Evolutionary conservation across 495 filamentous ascomycete genomes (phyloP).

Genomic region (Talaromyces trachyspermus): DNA sequence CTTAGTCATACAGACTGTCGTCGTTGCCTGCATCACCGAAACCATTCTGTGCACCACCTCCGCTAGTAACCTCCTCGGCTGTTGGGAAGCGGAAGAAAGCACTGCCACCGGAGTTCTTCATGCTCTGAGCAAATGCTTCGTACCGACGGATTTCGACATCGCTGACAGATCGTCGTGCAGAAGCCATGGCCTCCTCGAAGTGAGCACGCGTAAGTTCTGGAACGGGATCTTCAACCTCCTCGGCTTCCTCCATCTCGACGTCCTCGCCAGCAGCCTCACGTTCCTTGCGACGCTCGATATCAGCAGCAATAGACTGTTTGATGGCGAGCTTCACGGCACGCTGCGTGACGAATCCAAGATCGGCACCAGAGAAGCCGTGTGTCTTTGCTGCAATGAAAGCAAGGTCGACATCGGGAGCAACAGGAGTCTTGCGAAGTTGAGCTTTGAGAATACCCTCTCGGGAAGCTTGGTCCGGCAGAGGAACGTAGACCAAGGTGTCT

Average conservation of each 20-base stretch:
- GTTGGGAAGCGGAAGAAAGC: constrained; percentile 96
- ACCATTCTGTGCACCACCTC: constrained; percentile 44
- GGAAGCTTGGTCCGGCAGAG: constrained; percentile 82
- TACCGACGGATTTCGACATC: constrained; percentile 97
- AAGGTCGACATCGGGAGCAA: constrained; percentile 79
- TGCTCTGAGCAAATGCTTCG: constrained; percentile 95
- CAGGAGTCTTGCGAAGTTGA: constrained; percentile 96
- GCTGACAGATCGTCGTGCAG: constrained; percentile 83
- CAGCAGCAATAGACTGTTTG: constrained; percentile 85
- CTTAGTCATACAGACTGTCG: constrained; percentile 73
- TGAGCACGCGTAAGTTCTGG: constrained; percentile 91
- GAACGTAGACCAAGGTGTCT: constrained; percentile 96
- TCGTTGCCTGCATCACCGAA: constrained; percentile 83
- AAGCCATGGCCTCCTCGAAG: constrained; percentile 97
- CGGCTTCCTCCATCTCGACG: constrained; percentile 67
- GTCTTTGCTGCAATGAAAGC: constrained; percentile 92
- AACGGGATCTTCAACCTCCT: constrained; percentile 87
- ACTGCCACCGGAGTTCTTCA: constrained; percentile 95
- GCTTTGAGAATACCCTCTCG: constrained; percentile 87
- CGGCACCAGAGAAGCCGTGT: constrained; percentile 98
- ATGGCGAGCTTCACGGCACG: constrained; percentile 98
- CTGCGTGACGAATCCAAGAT: constrained; percentile 98
- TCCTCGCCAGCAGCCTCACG: constrained; percentile 80
- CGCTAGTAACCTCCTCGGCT: constrained; percentile 52
- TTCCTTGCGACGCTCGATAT: constrained; percentile 82